These are phyloP conservation scores for Quercus phellos DNA, from an alignment of 331 rosid genomes.

Conservation along the genomic window DNA sequence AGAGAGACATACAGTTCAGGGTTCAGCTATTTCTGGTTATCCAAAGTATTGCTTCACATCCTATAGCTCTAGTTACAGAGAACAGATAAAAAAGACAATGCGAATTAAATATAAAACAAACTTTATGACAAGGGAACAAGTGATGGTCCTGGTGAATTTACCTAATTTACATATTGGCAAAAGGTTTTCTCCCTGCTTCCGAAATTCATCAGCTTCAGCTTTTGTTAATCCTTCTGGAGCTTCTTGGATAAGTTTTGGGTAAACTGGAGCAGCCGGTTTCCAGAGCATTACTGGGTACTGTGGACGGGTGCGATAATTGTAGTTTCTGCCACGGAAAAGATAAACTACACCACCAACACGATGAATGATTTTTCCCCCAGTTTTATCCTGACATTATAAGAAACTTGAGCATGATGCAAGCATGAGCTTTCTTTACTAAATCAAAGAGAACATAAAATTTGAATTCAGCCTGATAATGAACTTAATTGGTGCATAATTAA, in stretches of 20 bases:
- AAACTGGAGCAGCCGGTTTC: constrained; percentile 85
- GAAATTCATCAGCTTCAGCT: constrained; percentile 65
- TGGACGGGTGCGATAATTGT: constrained; percentile 72
- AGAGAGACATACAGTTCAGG: background rate
- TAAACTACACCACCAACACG: constrained; percentile 80
- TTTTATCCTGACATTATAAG: constrained; percentile 60
- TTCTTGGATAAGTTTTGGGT: constrained; percentile 93
- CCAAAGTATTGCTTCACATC: constrained; percentile 16
- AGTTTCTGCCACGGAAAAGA: constrained; percentile 90
- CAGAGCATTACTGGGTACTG: constrained; percentile 95
- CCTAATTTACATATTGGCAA: constrained; percentile 93
- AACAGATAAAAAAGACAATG: constrained; percentile 9
- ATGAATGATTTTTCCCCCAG: constrained; percentile 83
- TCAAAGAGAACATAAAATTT: background rate
- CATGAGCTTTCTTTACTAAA: background rate
- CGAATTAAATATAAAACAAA: constrained; percentile 1
- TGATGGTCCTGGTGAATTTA: constrained; percentile 26
- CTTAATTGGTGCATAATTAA: background rate
- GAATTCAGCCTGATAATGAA: background rate
- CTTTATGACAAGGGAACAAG: constrained; percentile 1
- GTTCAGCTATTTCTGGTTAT: background rate
- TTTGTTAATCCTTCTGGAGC: constrained; percentile 87
- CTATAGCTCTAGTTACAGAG: constrained; percentile 5
- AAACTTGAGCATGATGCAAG: constrained; percentile 15
- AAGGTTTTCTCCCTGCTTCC: constrained; percentile 62